Evolutionary conservation across 192 early-diverging fungal genomes (phyloP), one percentile per base, ranked within the genome.

Genomic region (Powellomyces hirtus): DNA sequence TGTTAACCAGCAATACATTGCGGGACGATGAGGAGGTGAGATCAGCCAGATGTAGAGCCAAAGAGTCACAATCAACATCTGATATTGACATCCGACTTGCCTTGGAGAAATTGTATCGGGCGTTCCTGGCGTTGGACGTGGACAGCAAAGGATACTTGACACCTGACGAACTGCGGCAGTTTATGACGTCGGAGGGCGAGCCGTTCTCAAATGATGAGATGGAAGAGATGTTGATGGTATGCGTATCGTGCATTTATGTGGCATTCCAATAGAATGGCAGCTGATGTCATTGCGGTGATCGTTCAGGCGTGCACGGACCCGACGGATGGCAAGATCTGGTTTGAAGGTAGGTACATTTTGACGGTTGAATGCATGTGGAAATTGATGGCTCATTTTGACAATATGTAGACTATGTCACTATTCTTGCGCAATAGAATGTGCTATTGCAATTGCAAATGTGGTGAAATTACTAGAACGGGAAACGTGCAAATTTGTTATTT

Each of bases 231-330:
- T 34, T 84, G 38, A 70, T 70, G 59, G 80, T 82, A 44, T 38
- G 66, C n/a, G n/a, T n/a, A n/a, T n/a, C 16, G 36, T 18, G 7
- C 14, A 35, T 16, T 2, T 4, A 16, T n/a, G 24, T 35, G 44
- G 24, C 22, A n/a, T 18, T 10, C 30, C 20, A 59, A 31, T 20
- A 22, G 6, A 49, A 10, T 6, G 20, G 42, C 68, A 57, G 13
- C 27, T 60, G 18, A 22, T 24, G 1, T 35, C 35, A 5, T 44
- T 27, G 40, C 13, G 31, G n/a, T n/a, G n/a, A n/a, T n/a, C n/a
- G n/a, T n/a, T n/a, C n/a, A 81, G 82, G 80, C 83, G 4, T 82
- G 79, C 62, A 82, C 83, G 4, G 83, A 85, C 71, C 78, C 83
- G 7, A 72, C 79, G 2, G 80, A 85, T 30, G 75, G 75, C 49